Evolutionary conservation across 805 yeast genomes (phyloP).

Genomic region (Candida manassasensis): DNA sequence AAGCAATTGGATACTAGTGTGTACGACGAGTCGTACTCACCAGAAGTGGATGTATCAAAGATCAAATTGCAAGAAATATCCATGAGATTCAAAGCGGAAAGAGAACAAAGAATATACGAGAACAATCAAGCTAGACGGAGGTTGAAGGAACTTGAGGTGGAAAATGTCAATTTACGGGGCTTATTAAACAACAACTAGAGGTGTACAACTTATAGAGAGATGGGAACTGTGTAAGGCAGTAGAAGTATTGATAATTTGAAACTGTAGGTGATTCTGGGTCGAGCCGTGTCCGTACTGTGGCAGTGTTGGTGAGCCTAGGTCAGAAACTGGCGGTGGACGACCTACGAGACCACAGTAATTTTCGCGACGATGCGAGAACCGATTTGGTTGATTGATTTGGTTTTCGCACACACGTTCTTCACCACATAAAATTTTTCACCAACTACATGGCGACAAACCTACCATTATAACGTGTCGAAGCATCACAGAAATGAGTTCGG

Average conservation of each 20-base stretch:
- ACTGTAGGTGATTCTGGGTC: too few relatives aligned
- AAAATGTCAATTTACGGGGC: slow-evolving; percentile 39
- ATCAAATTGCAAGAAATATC: slow-evolving; percentile 58
- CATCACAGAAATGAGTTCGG: slow-evolving; percentile 8
- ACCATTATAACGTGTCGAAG: too few relatives aligned
- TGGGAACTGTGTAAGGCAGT: background rate
- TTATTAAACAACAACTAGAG: slow-evolving; percentile 3
- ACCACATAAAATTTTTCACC: slow-evolving; percentile 1
- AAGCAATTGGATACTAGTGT: background rate
- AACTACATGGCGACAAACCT: too few relatives aligned
- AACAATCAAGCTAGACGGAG: slow-evolving; percentile 49
- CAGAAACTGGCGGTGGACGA: too few relatives aligned
- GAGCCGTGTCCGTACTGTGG: too few relatives aligned
- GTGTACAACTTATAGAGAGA: background rate
- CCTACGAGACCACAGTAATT: too few relatives aligned
- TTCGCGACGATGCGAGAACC: too few relatives aligned
- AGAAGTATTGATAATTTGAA: background rate
- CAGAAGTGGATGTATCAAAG: slow-evolving; percentile 27
- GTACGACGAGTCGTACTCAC: slow-evolving; percentile 13
- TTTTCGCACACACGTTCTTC: background rate
- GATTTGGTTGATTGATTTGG: too few relatives aligned
- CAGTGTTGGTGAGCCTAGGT: too few relatives aligned
- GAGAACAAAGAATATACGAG: slow-evolving; percentile 65
- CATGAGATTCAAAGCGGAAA: slow-evolving; percentile 62
- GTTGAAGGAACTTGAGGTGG: slow-evolving; percentile 50